Evolutionary conservation across 176 grass and related monocot genomes (phyloP).

Genomic region (Secale cereale): DNA sequence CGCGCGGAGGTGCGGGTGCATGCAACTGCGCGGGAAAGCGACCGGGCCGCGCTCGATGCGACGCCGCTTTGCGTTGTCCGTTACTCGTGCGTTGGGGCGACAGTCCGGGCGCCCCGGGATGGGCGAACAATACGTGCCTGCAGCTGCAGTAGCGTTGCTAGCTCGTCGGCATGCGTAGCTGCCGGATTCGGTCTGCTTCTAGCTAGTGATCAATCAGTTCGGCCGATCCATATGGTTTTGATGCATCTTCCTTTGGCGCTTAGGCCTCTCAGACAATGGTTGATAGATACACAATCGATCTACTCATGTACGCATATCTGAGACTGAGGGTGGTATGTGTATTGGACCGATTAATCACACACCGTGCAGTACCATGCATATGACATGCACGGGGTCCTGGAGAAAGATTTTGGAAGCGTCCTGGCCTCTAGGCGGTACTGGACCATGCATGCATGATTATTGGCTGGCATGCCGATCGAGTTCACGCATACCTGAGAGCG

Average conservation of each 20-base stretch:
- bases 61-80: neutral
- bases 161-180: neutral
- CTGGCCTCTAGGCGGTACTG: neutral
- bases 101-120: neutral
- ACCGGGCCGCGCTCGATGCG: neutral
- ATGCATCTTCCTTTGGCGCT: too few relatives aligned
- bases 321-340: neutral
- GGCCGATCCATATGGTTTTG: neutral
- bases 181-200: neutral
- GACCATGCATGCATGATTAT: neutral
- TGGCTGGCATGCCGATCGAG: too few relatives aligned
- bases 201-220: neutral
- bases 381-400: neutral
- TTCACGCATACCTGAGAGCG: too few relatives aligned
- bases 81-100: constrained; percentile 6
- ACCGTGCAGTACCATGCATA: neutral
- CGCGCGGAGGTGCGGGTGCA: neutral
- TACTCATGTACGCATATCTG: neutral
- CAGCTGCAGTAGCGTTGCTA: neutral
- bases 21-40: constrained; percentile 11
- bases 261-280: too few relatives aligned
- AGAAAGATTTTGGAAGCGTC: neutral
- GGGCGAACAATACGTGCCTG: constrained; percentile 14
- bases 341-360: neutral
- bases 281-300: too few relatives aligned